These are phyloP conservation scores for Penicillium nordicum DNA, from an alignment of 2,329 filamentous ascomycete species.

Conservation along the genomic window DNA sequence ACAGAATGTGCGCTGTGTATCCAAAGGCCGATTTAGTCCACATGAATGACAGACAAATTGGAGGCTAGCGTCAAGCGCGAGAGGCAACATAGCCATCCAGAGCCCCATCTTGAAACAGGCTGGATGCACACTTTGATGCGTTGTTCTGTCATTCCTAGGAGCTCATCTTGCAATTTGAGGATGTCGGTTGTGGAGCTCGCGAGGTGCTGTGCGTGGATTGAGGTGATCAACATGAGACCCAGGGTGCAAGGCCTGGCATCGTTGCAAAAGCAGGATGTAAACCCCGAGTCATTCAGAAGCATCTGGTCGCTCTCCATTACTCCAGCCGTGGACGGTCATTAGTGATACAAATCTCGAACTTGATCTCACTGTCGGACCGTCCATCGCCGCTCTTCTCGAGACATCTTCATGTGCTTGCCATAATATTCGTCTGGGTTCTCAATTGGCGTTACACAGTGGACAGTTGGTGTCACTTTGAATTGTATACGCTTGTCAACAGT, in stretches of 20 bases:
- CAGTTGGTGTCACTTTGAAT: conserved; percentile 44
- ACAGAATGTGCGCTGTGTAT: neutral
- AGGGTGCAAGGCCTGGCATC: neutral
- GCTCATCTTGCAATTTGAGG: neutral
- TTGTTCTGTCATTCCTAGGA: neutral
- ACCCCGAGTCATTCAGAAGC: neutral
- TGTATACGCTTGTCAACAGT: conserved; percentile 39
- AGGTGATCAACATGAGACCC: neutral
- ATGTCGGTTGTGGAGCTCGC: neutral
- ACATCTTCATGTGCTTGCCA: conserved; percentile 46
- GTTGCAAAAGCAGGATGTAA: neutral
- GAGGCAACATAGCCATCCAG: neutral
- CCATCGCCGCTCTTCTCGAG: conserved; percentile 48
- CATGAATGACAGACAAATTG: neutral
- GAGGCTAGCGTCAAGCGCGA: neutral
- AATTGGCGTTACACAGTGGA: conserved; percentile 49
- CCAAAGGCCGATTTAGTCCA: neutral
- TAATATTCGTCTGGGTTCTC: conserved; percentile 50
- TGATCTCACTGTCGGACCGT: conserved; percentile 34
- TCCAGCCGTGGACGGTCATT: neutral
- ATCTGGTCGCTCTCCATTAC: neutral
- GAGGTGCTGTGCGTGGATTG: neutral
- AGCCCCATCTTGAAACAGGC: no score
- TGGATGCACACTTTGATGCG: neutral
- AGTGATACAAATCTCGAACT: conserved; percentile 1